Base-by-base conservation (phyloP, 345 rosid genomes). In the Aurinia saxatilis region DNA sequence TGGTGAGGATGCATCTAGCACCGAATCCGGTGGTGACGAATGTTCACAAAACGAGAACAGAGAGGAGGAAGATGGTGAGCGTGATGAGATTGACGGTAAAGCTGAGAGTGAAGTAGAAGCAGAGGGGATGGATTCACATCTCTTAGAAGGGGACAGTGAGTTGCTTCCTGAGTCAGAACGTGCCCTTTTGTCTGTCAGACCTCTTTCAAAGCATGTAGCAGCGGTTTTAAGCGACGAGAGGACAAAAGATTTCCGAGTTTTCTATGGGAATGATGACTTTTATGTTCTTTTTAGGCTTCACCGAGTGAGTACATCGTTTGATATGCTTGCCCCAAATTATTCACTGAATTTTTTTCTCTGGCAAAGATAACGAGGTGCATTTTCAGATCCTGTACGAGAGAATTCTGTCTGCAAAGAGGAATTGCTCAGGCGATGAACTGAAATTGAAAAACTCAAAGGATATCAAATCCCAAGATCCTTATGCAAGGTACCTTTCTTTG, bases 211-310 rank as follows among this genome's bases (percentile, higher is more conserved):
- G 77, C 79, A 86, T 70, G 88, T 87, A 39, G 70, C 78, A 68
- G 55, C 67, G 35, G 72, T 65, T 69, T 71, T 64, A 55, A 60
- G 60, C 31, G 79, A 77, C 19, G 82, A 66, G 46, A 76, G 66
- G 54, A 72, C 68, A 57, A 73, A 70, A 41, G 72, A 67, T 58
- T 75, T 75, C 57, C 68, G 59, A 63, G 75, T 87, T 58, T 90
- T 86, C 74, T 93, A 90, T 69, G 99, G 95, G 75, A 90, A 87
- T 53, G 95, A 93, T 54, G 90, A 90, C 75, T 85, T 90, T 73
- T 93, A 85, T 60, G 88, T 84, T 49, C 95, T 90, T 40, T 81
- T 90, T 39, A 82, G 97, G 84, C 93, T 85, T 73, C 97, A 93
- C 73, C 96, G 82, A 67, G 99, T 90, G 76, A 63, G 90, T 50